Base-by-base conservation (phyloP, 2,329 filamentous ascomycete species). In the Aureobasidium namibiae region DNA sequence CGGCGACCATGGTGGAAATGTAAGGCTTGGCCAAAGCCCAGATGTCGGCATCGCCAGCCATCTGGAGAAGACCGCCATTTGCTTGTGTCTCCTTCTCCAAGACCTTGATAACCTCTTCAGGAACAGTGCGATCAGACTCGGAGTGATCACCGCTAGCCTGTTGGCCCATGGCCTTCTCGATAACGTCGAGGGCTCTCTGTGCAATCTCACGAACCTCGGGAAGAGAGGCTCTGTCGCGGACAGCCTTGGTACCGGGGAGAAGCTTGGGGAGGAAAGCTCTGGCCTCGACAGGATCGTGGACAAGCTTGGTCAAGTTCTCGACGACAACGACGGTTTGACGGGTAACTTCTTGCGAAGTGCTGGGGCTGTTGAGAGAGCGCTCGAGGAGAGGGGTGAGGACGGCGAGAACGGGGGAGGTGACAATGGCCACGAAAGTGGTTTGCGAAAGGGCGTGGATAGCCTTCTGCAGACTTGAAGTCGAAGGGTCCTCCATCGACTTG, bases 351-450 rank as follows among this genome's bases (percentile, higher is more conserved):
- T 99, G 94, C 3, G 89, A 82, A 4, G 94, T 99, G 16, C 84
- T 84, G 9, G 92, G 94, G 62, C 87, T 92, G 79, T 96, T 96
- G 62, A 99, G 82, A 18, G 92, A 90, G 66, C 94, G 88, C 77
- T 97, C 94, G 29, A 99, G 84, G 66, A 97, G 87, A 46, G 94
- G 94, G 1, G 94, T 99, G 59, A 99, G 82, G 59, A 99, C 85
- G 18, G 94, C 94, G 60, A 99, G 84, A 5, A 97, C 92, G 10
- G 94, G 94, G 9, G 92, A 96, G 13, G 91, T 96, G 67, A 99
- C 94, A 64, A 95, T 82, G 59, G 94, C 92, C 56, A 99, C 94
- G 67, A 99, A 99, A n/a, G 94, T 99, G 11, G 94, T 99, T 77
- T 95, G 90, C 4, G 92, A 96, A 46, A 99, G 81, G 46, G 92